These are phyloP conservation scores for Spencermartinsiella europaea DNA, from an alignment of 805 yeast genomes.

Conservation along the genomic window DNA sequence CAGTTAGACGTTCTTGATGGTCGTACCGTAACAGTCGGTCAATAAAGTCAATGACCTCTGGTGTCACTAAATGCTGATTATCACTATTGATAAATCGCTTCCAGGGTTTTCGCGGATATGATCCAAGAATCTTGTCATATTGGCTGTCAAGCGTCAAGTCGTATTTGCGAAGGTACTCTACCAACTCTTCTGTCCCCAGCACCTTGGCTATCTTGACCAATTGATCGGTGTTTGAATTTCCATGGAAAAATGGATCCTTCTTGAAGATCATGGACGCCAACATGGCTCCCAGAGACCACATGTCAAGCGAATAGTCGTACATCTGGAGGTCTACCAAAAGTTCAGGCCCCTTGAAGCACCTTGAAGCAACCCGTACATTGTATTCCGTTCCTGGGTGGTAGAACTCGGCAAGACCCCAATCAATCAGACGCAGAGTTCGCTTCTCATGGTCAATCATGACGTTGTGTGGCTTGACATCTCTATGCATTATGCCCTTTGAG, in stretches of 20 bases:
- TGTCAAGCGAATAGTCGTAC: conserved; percentile 86
- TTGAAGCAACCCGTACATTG: conserved; percentile 88
- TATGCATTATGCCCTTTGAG: conserved; percentile 92
- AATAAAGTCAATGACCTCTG: conserved; percentile 74
- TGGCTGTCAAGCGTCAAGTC: conserved; percentile 66
- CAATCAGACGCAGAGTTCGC: conserved; percentile 69
- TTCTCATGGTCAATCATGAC: conserved; percentile 86
- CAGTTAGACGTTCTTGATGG: conserved; percentile 84
- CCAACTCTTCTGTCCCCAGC: conserved; percentile 77
- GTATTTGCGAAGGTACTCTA: conserved; percentile 64
- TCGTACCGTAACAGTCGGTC: conserved; percentile 78
- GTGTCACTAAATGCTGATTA: conserved; percentile 62
- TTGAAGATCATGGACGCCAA: conserved; percentile 85
- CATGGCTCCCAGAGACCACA: conserved; percentile 95
- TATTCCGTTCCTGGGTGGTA: conserved; percentile 86
- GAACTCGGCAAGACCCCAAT: conserved; percentile 95
- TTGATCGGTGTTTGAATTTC: conserved; percentile 87
- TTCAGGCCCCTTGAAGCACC: conserved; percentile 94
- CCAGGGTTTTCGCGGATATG: conserved; percentile 87
- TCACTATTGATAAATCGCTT: conserved; percentile 61
- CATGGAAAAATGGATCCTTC: conserved; percentile 89
- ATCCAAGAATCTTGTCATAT: conserved; percentile 65
- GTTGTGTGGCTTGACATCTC: conserved; percentile 95
- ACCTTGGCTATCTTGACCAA: conserved; percentile 84
- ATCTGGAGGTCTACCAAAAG: conserved; percentile 76